Conservation (phyloP, 257 asterid species). For the Anisodus acutangulus region DNA sequence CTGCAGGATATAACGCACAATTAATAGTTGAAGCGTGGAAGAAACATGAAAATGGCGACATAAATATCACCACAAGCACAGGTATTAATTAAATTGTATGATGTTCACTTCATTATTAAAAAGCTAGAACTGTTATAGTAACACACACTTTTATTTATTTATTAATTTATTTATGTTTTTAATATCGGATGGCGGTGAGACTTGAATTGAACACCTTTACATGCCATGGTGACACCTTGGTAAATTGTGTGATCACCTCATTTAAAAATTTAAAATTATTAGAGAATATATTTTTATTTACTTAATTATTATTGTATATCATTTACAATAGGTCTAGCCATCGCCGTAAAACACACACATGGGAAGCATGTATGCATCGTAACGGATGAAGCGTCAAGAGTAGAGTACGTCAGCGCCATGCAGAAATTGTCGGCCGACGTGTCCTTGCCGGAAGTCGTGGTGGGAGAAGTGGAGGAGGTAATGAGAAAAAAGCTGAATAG, state of each 20-base stretch:
- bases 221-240: neutral
- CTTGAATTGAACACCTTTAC: neutral
- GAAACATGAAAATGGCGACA: neutral
- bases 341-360: conserved; percentile 39
- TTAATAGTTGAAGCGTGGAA: conserved; percentile 45
- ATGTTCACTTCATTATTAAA: no score
- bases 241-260: no score
- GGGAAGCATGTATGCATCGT: conserved; percentile 47
- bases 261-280: neutral
- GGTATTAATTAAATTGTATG: neutral
- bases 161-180: no score
- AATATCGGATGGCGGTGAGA: neutral
- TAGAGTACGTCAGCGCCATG: conserved; percentile 38
- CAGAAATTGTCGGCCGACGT: neutral
- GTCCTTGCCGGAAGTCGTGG: conserved; percentile 41
- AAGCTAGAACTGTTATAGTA: neutral
- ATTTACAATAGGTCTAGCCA: conserved; percentile 12
- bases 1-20: conserved; percentile 45
- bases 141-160: neutral
- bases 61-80: conserved; percentile 29
- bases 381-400: conserved; percentile 36
- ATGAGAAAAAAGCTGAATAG: conserved; percentile 29
- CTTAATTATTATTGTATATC: neutral
- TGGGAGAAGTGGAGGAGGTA: conserved; percentile 36
- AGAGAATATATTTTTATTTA: neutral